Base-by-base conservation (phyloP, 768 basidiomycete species). In the Lentinus tigrinus region DNA sequence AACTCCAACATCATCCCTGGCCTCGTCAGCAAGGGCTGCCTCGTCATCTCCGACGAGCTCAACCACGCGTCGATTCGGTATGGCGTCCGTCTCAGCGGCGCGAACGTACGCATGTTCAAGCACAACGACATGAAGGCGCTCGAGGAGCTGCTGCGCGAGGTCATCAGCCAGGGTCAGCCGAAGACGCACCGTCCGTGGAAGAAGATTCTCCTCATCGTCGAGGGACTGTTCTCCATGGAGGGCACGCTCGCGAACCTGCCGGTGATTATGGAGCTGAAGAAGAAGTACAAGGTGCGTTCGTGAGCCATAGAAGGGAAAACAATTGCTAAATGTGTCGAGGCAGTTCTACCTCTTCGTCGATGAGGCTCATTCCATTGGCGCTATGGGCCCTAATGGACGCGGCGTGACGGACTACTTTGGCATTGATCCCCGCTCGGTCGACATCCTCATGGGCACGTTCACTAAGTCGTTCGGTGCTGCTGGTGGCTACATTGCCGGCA, bases 151-250 rank as follows among this genome's bases (percentile, higher is more conserved):
- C 75, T 99, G 68, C 80, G 87, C 42, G 97, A 99, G 73, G 87
- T 85, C 24, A 95, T 99, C 74, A 93, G 90, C 66, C 97, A 99
- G 72, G 97, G 97, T 16, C 96, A 98, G 70, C 95, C 96, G 4
- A 89, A 95, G 76, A 97, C 95, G 0, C 97, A 98, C 67, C 76
- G 97, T n/a, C 96, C 96, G 13, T 98, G 97, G 97, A 97, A 96
- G 79, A 98, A 96, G 78, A 98, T 99, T 60, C 73, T 99, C 38
- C 63, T 99, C 43, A 84, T 97, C 54, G 93, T 98, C 13, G 97
- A 99, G 71, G 97, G 97, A 3, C 73, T 99, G 43, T 98, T 93
- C 76, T 94, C 91, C 60, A 99, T 99, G 97, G 97, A 98, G 74
- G 97, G 97, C n/a, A 95, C 92, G 9, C 66, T 98, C 63, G 85